Evolutionary conservation across 192 early-diverging fungal genomes (phyloP).

Genomic region (Umbelopsis ramanniana): DNA sequence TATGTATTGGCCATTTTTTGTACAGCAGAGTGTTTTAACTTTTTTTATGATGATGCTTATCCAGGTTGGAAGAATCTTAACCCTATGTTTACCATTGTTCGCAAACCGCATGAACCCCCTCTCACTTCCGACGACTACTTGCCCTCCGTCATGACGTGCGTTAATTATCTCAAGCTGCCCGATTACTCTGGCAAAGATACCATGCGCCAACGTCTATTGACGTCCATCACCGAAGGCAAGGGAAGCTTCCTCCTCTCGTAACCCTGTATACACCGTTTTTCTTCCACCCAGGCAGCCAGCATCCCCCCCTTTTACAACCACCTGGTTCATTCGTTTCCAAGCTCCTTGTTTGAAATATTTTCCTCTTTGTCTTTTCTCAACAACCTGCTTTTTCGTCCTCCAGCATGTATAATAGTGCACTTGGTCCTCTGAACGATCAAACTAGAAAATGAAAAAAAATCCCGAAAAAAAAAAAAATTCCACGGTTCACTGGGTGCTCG

Average conservation of each 20-base stretch:
- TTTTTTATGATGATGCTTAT: too few relatives aligned
- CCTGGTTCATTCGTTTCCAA: too few relatives aligned
- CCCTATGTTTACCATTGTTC: conserved; percentile 87
- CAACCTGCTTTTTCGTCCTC: not conserved
- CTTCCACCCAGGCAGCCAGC: too few relatives aligned
- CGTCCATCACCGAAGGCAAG: conserved; percentile 85
- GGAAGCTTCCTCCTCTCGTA: conserved; percentile 75
- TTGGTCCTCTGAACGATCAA: too few relatives aligned
- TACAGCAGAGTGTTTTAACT: not conserved
- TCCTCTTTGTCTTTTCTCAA: too few relatives aligned
- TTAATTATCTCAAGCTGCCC: conserved; percentile 93
- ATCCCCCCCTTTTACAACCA: too few relatives aligned
- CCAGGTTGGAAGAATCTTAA: conserved; percentile 74
- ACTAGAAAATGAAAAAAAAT: too few relatives aligned
- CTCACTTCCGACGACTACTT: conserved; percentile 75
- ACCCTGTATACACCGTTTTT: conserved; percentile 1
- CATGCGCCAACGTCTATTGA: conserved; percentile 65
- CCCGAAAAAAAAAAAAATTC: too few relatives aligned
- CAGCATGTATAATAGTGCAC: too few relatives aligned
- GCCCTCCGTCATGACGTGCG: conserved; percentile 97
- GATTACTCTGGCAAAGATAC: conserved; percentile 72
- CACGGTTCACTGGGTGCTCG: too few relatives aligned
- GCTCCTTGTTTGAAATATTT: too few relatives aligned
- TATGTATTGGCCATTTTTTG: too few relatives aligned
- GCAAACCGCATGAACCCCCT: conserved; percentile 73